Base-by-base conservation (phyloP, 768 basidiomycete species). In the Boletus coccyginus region DNA sequence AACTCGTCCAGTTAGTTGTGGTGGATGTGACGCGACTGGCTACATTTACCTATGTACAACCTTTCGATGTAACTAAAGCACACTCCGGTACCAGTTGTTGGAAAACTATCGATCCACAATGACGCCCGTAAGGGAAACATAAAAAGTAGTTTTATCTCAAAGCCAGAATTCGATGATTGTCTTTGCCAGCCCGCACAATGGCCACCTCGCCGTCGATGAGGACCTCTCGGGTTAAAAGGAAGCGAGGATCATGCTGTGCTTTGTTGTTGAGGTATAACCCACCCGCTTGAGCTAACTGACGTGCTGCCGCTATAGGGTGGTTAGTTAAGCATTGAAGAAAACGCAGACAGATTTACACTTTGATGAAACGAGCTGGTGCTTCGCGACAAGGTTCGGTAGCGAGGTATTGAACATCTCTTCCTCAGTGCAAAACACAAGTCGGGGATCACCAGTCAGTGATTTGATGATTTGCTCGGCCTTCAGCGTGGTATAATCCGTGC, bases 241-340 rank as follows among this genome's bases (percentile, higher is more conserved):
- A 73, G 33, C 76, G 73, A 19, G 75, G 57, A 57, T 87, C 84
- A n/a, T 70, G 70, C 31, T 92, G 75, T 8, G 79, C 77, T 6
- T 63, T 53, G 50, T 86, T 84, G 68, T 96, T 94, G 38, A 90
- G 62, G 66, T 89, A 90, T 14, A 94, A 71, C 10, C 91, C 92
- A 27, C 84, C 83, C 1, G 82, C 78, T 45, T 78, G 68, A 31
- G 89, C 77, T 17, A 92, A 77, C 35, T 80, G 77, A 40, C 79
- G 78, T 1, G 89, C 87, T 44, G 84, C 86, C 55, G 83, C 91
- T 92, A 60, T 29, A 36, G 32, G 24, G 43, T n/a, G 42, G 35
- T 68, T 35, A 66, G 53, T 51, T 7, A 17, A 46, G 29, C 31
- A 31, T 27, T 7, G 38, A 52, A 51, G 11, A 40, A 19, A 44